Evolutionary conservation across 192 early-diverging fungal species (phyloP).

Genomic region (Dissophora globulifera): DNA sequence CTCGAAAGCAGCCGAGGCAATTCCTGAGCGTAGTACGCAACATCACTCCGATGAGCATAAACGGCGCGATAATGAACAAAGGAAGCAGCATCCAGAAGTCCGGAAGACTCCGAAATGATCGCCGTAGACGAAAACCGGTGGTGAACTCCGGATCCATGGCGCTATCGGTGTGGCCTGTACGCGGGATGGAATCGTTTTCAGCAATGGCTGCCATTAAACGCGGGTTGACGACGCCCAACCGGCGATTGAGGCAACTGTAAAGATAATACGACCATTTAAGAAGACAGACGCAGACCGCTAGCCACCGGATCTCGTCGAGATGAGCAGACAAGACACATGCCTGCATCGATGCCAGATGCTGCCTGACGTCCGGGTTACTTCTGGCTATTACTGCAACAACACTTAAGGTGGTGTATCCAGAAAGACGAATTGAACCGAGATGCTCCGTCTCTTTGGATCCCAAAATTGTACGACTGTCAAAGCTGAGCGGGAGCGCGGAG

Average conservation of each 20-base stretch:
- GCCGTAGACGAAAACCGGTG: conserved; percentile 3
- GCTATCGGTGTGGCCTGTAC: no score
- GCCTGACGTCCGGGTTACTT: neutral
- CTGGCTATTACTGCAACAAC: neutral
- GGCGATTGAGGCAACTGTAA: conserved; percentile 15
- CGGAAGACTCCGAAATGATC: conserved; percentile 2
- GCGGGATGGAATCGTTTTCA: neutral
- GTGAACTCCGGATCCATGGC: neutral
- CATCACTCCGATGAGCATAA: neutral
- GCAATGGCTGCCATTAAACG: neutral
- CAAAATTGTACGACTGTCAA: neutral
- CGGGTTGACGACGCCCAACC: conserved; percentile 10
- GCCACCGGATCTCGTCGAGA: conserved; percentile 11
- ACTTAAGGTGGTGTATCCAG: neutral
- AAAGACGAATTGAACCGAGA: neutral
- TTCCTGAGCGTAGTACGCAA: neutral
- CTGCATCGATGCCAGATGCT: neutral
- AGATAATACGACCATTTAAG: conserved; percentile 16
- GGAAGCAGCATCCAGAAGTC: conserved; percentile 8
- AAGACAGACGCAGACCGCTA: conserved; percentile 11
- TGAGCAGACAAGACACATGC: conserved; percentile 20
- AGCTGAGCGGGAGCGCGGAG: neutral
- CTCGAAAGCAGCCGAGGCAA: neutral
- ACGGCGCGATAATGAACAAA: neutral
- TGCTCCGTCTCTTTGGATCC: neutral